Percentiles rank a stretch among this genome's conserved stretches.
phyloP scores from a whole-genome alignment of 2,329 filamentous ascomycete genomes.

The Fusarium sp. region DNA sequence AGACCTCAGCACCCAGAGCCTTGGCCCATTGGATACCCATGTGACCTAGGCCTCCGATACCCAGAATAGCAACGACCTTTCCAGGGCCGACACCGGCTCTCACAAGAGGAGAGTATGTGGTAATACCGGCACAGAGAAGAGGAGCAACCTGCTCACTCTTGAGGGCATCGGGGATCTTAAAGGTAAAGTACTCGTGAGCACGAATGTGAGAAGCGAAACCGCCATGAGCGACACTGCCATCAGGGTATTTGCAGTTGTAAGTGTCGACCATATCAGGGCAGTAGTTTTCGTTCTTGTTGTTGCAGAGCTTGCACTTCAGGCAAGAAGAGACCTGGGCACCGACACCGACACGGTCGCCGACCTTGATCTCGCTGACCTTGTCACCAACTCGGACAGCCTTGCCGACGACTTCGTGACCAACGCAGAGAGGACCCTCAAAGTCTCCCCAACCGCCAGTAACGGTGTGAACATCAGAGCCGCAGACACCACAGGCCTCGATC shows the following conservation, averaged over 20 bases:
- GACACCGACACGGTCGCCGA: constrained; percentile 68
- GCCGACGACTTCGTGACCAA: constrained; percentile 75
- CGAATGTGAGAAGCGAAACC: constrained; percentile 66
- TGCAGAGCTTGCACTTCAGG: constrained; percentile 56
- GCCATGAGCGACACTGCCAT: constrained; percentile 72
- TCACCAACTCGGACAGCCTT: constrained; percentile 64
- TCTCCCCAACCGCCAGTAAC: constrained; percentile 57
- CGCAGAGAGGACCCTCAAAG: constrained; percentile 60
- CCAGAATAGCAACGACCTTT: constrained; percentile 74
- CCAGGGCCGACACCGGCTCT: constrained; percentile 75
- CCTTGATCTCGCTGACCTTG: constrained; percentile 63
- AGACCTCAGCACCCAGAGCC: constrained; percentile 74
- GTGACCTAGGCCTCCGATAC: constrained; percentile 79
- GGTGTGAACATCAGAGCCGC: constrained; percentile 70
- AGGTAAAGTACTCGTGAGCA: constrained; percentile 67
- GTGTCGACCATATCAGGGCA: constrained; percentile 66
- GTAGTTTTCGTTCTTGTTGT: constrained; percentile 67
- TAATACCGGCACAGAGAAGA: constrained; percentile 82
- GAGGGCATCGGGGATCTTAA: constrained; percentile 67
- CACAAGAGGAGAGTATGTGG: constrained; percentile 75
- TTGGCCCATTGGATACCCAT: constrained; percentile 77
- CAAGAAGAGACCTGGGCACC: constrained; percentile 41
- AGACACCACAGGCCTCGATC: constrained; percentile 74
- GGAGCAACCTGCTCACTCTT: constrained; percentile 66
- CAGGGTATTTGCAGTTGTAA: constrained; percentile 66